Base-by-base conservation (phyloP, 2,329 filamentous ascomycete genomes). In the Claviceps humidiphila region DNA sequence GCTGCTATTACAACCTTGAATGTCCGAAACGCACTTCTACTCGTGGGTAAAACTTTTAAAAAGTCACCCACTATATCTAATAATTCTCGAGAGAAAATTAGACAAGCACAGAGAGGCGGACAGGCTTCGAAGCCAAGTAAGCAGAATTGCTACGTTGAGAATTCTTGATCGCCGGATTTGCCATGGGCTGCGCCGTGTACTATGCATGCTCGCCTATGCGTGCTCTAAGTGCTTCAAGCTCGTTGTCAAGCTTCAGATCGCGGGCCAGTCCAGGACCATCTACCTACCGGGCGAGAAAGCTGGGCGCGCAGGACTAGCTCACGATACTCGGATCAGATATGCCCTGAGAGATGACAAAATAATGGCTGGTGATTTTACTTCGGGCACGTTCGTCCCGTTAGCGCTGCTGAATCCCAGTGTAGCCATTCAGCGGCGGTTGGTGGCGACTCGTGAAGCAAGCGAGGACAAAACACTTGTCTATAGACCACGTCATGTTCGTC, bases 291-390 rank as follows among this genome's bases (percentile, higher is more conserved):
- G 20, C 40, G 40, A 42, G 17, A 42, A 14, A 9, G 11, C 20
- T 22, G 9, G 11, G 41, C 11, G 20, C 20, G 11, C 20, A 43
- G 4, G 48, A 51, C 43, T 22, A n/a, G 34, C 30, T 26, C n/a
- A 41, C n/a, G 13, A 44, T 11, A 38, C 38, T 49, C 51, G 51
- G 51, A 52, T 39, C 45, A 52, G 47, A 49, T 45, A 14, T 22
- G 47, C 34, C 51, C n/a, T 53, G 47, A 8, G 24, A 47, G 13
- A 48, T 20, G 14, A 47, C 26, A 17, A 26, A 20, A 2, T 7
- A 6, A 37, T 47, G 26, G 16, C 44, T 24, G 9, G 14, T 30
- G 26, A 5, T 46, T 16, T 46, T 34, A 16, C n/a, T 46, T 46
- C 24, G 17, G 17, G 8, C 26, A 46, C n/a, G 24, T 34, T 34